Base-by-base conservation (phyloP, 176 grass and related monocot species). In the Lolium multiflorum region DNA sequence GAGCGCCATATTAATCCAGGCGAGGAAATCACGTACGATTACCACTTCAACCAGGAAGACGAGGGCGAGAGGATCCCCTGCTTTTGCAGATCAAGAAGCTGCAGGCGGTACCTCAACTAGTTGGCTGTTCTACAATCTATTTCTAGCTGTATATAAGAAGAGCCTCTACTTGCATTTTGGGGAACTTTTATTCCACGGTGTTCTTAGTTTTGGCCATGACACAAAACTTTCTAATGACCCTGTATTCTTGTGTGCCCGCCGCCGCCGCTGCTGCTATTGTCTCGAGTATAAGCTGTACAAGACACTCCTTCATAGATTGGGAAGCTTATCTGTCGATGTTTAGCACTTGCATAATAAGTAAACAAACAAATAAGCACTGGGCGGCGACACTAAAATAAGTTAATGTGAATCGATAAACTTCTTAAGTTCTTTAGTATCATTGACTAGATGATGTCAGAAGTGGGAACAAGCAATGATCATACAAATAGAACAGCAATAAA, bases 11-110 rank as follows among this genome's bases (percentile, higher is more conserved):
- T 98, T 88, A 92, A 98, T 66, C 93, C 94, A 13, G 97, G 94
- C 31, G 97, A 98, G 63, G 97, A 98, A 84, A 96, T 94, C 65
- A 94, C 97, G 2, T 98, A 98, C 9, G 97, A 98, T 81, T 98
- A 98, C 74, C 90, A 98, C 79, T 98, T 96, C 49, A 98, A 98
- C 80, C 82, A 81, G n/a, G 97, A 96, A 87, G 93, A 98, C 31
- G 94, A 98, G 63, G 92, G 97, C 48, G 60, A 94, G 67, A 98
- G 90, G 66, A 94, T 98, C 78, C 90, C 92, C 14, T 98, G 97
- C 85, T 94, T 98, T 39, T 98, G 97, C 74, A 88, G 87, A 66
- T 98, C 97, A 2, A 90, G 74, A 73, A 81, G 89, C 84, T 98
- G 97, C 81, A 87, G 97, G 64, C 90, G 84, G 8, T 98, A 96